A percentile compares a stretch with the other conserved stretches of the same genome.
These are phyloP conservation scores for Mycena rebaudengoi DNA, from an alignment of 768 basidiomycete genomes.

Conservation along the genomic window DNA sequence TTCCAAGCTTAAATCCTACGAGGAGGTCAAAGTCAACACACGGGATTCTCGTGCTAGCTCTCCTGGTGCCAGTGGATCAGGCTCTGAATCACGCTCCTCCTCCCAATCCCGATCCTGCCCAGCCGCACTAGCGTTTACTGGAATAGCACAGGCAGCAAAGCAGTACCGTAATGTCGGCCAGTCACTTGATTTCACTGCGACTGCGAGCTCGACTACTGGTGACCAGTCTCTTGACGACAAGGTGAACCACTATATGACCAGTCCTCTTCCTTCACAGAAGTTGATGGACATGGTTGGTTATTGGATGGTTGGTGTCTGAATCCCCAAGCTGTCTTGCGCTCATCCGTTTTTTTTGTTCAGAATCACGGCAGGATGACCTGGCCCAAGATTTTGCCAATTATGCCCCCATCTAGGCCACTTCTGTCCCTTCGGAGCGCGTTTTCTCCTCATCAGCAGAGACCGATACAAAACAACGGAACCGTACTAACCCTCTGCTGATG, in stretches of 20 bases:
- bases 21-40: too few species aligned
- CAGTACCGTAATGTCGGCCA: not conserved
- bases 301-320: not conserved
- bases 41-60: not conserved
- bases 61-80: not conserved
- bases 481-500: not conserved
- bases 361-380: not conserved
- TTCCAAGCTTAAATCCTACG: conserved; percentile 1
- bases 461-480: not conserved
- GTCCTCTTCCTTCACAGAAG: not conserved
- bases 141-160: not conserved
- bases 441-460: conserved; percentile 1
- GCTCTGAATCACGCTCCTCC: not conserved
- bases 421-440: not conserved
- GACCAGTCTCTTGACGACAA: not conserved
- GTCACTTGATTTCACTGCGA: not conserved
- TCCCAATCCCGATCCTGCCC: not conserved
- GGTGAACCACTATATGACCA: not conserved
- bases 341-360: not conserved
- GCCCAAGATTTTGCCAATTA: conserved; percentile 1
- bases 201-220: not conserved
- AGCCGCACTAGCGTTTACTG: not conserved
- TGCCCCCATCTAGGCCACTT: conserved; percentile 3
- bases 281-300: not conserved
- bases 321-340: not conserved